Conservation (phyloP, 2,329 filamentous ascomycete genomes). For the Lachnellula arida region DNA sequence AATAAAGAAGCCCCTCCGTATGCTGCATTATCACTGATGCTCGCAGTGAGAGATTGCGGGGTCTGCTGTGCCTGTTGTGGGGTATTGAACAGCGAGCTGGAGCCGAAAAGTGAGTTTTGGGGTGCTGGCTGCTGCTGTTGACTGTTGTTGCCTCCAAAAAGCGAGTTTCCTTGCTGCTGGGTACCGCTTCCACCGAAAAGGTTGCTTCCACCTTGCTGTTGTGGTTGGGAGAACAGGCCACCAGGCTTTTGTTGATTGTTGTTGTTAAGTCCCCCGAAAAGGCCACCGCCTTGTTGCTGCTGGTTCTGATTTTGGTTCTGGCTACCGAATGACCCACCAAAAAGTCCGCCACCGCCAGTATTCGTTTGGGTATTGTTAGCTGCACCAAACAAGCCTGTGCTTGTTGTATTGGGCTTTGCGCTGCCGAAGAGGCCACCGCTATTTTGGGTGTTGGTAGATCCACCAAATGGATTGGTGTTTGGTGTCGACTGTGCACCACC, state of each 20-base stretch:
- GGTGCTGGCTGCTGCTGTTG: conserved; percentile 38
- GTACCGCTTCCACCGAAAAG: conserved; percentile 46
- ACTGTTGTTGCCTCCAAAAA: conserved; percentile 31
- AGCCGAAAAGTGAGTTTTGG: conserved; percentile 59
- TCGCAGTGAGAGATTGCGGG: conserved; percentile 67
- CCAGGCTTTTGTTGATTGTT: conserved; percentile 52
- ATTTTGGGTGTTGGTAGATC: conserved; percentile 24
- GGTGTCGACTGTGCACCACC: conserved; percentile 35
- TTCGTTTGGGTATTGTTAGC: conserved; percentile 32
- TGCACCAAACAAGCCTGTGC: conserved; percentile 39
- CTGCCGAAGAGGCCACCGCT: conserved; percentile 39
- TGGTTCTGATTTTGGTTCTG: conserved; percentile 35
- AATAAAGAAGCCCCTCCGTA: conserved; percentile 90
- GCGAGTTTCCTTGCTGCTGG: conserved; percentile 22
- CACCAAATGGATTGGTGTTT: conserved; percentile 38
- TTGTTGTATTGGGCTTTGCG: conserved; percentile 34
- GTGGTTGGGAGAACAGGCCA: conserved; percentile 41
- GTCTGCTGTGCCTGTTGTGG: conserved; percentile 48
- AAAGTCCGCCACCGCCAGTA: conserved; percentile 40
- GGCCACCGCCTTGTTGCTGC: conserved; percentile 37
- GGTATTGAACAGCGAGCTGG: conserved; percentile 56
- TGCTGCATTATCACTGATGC: conserved; percentile 76
- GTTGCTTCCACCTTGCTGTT: conserved; percentile 42
- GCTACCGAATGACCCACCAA: conserved; percentile 34
- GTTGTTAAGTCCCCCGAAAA: conserved; percentile 47